A percentile compares a stretch with the other conserved stretches of the same genome.
These are phyloP conservation scores for Ceratocystis alfenasii DNA, from an alignment of 2,329 filamentous ascomycete genomes.

Conservation along the genomic window DNA sequence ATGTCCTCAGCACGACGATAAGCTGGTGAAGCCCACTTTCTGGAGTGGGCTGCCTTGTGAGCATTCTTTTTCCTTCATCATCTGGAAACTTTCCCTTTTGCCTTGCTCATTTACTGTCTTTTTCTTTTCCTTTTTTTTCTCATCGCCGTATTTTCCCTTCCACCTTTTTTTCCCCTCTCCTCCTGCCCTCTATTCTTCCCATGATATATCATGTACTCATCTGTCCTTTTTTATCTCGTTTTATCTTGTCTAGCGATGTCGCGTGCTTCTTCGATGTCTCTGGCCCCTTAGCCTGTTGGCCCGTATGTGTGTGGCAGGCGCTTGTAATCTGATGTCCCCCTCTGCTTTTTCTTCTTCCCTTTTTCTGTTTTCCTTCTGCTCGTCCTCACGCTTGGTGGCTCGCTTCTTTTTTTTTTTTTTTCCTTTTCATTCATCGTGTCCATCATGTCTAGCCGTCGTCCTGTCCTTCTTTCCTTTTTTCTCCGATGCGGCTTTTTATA, in stretches of 20 bases:
- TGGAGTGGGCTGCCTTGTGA: not conserved
- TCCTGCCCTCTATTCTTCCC: not conserved
- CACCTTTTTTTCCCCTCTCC: not conserved
- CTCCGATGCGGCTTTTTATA: constrained; percentile 8
- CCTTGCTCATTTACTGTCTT: not conserved
- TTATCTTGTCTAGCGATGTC: not conserved
- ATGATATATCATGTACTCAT: not conserved
- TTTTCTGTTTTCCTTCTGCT: no score
- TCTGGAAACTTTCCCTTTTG: not conserved
- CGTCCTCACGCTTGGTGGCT: not conserved
- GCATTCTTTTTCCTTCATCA: not conserved
- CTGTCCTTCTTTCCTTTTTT: constrained; percentile 15
- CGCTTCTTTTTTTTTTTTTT: constrained; percentile 2
- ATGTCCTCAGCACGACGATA: constrained; percentile 29
- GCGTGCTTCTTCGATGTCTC: not conserved
- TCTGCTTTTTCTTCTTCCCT: not conserved
- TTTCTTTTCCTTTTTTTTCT: not conserved
- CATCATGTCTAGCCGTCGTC: not conserved
- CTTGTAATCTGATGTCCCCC: constrained; percentile 9
- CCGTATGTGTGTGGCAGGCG: not conserved
- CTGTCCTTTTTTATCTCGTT: not conserved
- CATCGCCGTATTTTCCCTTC: not conserved
- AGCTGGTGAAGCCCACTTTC: not conserved
- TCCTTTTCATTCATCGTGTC: not conserved
- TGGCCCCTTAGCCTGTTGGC: not conserved